Base-by-base conservation (phyloP, 495 filamentous ascomycete species). In the Neurospora intermedia region DNA sequence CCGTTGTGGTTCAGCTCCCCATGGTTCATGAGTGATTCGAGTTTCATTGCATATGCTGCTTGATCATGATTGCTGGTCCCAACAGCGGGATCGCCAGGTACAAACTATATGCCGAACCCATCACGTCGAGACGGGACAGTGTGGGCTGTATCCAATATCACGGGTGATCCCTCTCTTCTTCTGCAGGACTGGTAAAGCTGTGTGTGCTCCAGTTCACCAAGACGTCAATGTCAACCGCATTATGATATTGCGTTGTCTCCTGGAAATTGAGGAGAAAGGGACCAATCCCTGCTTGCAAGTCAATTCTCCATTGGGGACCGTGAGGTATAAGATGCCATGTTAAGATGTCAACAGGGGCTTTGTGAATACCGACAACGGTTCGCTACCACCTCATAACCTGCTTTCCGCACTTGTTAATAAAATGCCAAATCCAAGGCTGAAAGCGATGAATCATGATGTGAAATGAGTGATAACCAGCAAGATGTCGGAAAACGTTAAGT, bases 341-440 rank as follows among this genome's bases (percentile, higher is more conserved):
- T 18, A 66, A 66, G 15, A 31, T 66, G 54, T 66, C 54, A 66
- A 62, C 54, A 35, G 48, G 48, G 48, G 48, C 20, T 3, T 27
- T 27, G 48, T 62, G 27, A 31, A 62, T 62, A 62, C 54, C 27
- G 15, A 66, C 27, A 66, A 35, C 27, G 54, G 54, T 35, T 35
- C 54, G 31, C 39, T 76, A 74, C 74, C 70, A 76, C 75, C 62
- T 54, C 38, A 74, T 62, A 76, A 74, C 75, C 70, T 66, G 75
- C 74, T 76, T 76, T 69, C 27, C 11, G 46, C 43, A 11, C 46
- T 70, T 69, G 69, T 20, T 66, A 71, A 45, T 71, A 10, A 7
- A 11, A 15, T 46, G n/a, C 38, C 27, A 39, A 73, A 73, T 48
- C 46, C 74, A 74, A 74, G 74, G 43, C 27, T 35, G 27, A 2